Evolutionary conservation across 116 monocot species (phyloP), one percentile per base, ranked within the genome.

Genomic region (Cymodocea nodosa): DNA sequence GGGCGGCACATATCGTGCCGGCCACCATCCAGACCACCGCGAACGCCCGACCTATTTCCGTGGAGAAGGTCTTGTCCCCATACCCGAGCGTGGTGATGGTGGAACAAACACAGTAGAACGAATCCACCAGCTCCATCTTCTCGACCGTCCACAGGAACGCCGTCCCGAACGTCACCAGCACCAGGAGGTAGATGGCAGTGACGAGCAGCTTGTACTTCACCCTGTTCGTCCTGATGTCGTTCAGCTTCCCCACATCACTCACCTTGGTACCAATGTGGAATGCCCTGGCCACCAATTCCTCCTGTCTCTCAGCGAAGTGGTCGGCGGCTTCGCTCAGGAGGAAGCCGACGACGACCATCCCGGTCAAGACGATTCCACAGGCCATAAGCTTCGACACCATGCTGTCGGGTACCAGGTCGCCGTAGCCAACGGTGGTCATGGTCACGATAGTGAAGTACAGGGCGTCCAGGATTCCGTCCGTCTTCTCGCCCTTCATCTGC

Each of bases 361-460:
- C 92, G 9, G 71, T 69, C 34, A 98, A 89, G 15, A 98, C 98
- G 36, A 82, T 91, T 8, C 56, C 82, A 59, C 89, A 98, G 52
- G 98, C 88, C 23, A 98, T 72, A 63, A 98, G 89, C 65, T 98
- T 98, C 2, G 89, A 10, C 13, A 63, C 15, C 17, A 13, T 49
- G 67, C 91, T 90, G 18, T 73, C 62, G 6, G 97, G 97, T 16
- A 92, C 82, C 1, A 98, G 85, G 60, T 98, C 97, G 7, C 97
- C 97, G 59, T 91, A 98, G 10, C 92, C 97, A 20, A 98, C 92
- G 0, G 97, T 91, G 5, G 88, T 98, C 97, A 98, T 98, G 11
- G 97, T 98, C 20, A 98, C 97, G 35, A 98, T 81, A 58, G 78
- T 84, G 72, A 97, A 90, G 67, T 98, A 98, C 12, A 98, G 23